phyloP scores from a whole-genome alignment of 2,329 filamentous ascomycete species.

The Lachnellula arida region DNA sequence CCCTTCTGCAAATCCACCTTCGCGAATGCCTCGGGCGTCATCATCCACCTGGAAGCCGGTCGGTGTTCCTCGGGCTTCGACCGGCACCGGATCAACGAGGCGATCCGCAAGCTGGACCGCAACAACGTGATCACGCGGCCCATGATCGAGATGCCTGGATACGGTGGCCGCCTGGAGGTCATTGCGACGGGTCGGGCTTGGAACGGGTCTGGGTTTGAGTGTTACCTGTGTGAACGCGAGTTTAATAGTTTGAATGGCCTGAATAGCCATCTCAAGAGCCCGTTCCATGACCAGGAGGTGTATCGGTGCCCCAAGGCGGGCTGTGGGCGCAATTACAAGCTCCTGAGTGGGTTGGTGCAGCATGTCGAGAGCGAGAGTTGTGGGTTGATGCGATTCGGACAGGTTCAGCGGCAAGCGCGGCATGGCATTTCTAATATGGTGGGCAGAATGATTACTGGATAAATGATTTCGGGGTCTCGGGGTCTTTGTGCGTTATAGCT shows the following conservation, averaged over 20 bases:
- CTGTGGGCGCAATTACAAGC: constrained; percentile 19
- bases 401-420: constrained; percentile 15
- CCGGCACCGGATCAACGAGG: constrained; percentile 43
- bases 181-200: constrained; percentile 38
- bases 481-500: no score
- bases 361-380: constrained; percentile 28
- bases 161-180: constrained; percentile 28
- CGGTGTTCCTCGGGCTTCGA: constrained; percentile 40
- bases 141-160: constrained; percentile 42
- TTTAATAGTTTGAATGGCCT: constrained; percentile 38
- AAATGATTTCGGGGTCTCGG: background rate
- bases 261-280: constrained; percentile 51
- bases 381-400: constrained; percentile 22
- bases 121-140: constrained; percentile 47
- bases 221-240: constrained; percentile 47
- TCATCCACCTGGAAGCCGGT: constrained; percentile 55
- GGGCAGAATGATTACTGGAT: constrained; percentile 33
- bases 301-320: constrained; percentile 19
- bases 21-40: constrained; percentile 51
- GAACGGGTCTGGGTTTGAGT: constrained; percentile 45
- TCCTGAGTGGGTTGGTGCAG: constrained; percentile 21
- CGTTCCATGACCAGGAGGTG: constrained; percentile 43
- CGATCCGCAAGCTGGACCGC: constrained; percentile 43
- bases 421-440: constrained; percentile 10
- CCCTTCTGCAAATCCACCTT: constrained; percentile 49